Evolutionary conservation across 345 rosid genomes (phyloP).

Genomic region (Eutrema japonicum): DNA sequence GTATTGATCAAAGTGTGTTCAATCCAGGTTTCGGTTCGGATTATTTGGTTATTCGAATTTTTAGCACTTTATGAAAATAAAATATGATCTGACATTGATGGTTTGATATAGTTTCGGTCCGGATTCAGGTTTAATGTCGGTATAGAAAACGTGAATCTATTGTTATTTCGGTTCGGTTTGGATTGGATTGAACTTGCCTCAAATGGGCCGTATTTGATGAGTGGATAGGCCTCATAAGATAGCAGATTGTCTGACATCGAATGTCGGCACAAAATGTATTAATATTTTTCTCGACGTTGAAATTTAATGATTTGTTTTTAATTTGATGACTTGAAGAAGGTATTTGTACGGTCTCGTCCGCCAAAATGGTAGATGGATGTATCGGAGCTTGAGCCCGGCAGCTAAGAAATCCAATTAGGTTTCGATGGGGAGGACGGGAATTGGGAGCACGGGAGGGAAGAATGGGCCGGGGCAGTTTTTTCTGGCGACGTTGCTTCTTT

Average conservation of each 20-base stretch:
- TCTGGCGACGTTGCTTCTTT: conserved; percentile 81
- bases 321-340: conserved; percentile 5
- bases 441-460: conserved; percentile 37
- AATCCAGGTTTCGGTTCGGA: too few relatives aligned
- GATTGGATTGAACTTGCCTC: not conserved
- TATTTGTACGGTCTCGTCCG: conserved; percentile 17
- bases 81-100: too few relatives aligned
- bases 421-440: conserved; percentile 35
- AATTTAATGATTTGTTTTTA: not conserved
- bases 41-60: too few relatives aligned
- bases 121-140: too few relatives aligned
- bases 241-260: conserved; percentile 17
- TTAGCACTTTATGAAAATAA: too few relatives aligned
- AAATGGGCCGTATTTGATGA: not conserved
- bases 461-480: conserved; percentile 63
- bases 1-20: too few relatives aligned
- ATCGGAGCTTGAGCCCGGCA: not conserved
- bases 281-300: conserved; percentile 4
- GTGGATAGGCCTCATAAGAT: conserved; percentile 3
- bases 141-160: too few relatives aligned
- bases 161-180: too few relatives aligned
- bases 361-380: conserved; percentile 29
- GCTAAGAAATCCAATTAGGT: conserved; percentile 17
- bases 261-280: conserved; percentile 30
- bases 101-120: too few relatives aligned